Base-by-base conservation (phyloP, 768 basidiomycete species). In the Agaricus blazei region DNA sequence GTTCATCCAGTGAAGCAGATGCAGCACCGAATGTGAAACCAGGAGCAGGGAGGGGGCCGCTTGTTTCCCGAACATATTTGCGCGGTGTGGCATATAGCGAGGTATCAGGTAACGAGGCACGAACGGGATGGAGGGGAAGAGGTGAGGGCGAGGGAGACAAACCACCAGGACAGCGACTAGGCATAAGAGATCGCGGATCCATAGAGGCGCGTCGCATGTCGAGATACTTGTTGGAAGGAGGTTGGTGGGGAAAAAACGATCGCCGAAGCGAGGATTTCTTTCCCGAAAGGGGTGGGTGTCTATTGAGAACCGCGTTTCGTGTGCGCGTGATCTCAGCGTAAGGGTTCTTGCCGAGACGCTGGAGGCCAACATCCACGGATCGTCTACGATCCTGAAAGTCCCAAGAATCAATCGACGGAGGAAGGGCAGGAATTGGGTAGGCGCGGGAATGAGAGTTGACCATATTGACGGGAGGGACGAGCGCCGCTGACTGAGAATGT, bases 21-120 rank as follows among this genome's bases (percentile, higher is more conserved):
- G 84, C 80, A 9, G 77, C 75, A 56, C 84, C 84, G 59, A 87
- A 87, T 45, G 81, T 81, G 71, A 82, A 86, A 53, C 77, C 78
- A 40, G 82, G 82, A 4, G 75, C 74, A 1, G 84, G 84, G 15
- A 86, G 72, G 4, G 84, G 84, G 2, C 84, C 84, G 8, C 82
- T 69, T 58, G 82, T 67, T 55, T 73, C 73, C 44, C 75, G 66
- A 34, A 79, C 61, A 9, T 73, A 62, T 37, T 84, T 78, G 6
- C 79, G 72, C 28, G 77, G 71, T 53, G 81, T 64, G 5, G 79
- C 67, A 60, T 76, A 82, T 5, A 80, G 65, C 12, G 71, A 71
- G 57, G 78, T 77, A 57, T 83, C 82, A 44, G 81, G 78, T 23
- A 78, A 65, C 28, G 78, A 78, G 12, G 72, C 72, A 40, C 80